phyloP scores from a whole-genome alignment of 2,329 filamentous ascomycete genomes.

The Fusarium virguliforme region DNA sequence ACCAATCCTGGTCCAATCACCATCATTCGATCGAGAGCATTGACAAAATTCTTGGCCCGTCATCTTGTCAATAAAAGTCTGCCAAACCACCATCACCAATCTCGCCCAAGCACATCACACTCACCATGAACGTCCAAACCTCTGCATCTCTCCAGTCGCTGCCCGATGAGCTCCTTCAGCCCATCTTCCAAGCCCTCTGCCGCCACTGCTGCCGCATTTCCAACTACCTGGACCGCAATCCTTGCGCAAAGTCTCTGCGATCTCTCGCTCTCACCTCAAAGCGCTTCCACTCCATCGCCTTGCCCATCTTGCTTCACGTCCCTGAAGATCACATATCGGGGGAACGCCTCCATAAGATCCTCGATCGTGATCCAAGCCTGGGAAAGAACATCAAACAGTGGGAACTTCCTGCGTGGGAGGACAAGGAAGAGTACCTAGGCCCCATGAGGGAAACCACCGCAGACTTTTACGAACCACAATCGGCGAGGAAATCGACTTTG shows the following conservation, averaged over 20 bases:
- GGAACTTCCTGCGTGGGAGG: background rate
- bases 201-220: background rate
- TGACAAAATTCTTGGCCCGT: background rate
- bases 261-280: background rate
- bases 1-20: background rate
- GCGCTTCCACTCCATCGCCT: background rate
- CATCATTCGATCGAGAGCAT: background rate
- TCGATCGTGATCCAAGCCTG: background rate
- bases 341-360: background rate
- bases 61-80: background rate
- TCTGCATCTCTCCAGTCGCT: background rate
- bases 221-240: background rate
- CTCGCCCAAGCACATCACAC: background rate
- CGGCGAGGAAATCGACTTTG: background rate
- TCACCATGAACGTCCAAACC: background rate
- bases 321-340: background rate
- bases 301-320: constrained; percentile 1
- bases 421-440: background rate
- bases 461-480: background rate
- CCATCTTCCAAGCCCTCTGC: background rate
- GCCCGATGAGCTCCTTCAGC: background rate
- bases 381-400: background rate
- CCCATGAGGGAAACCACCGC: background rate
- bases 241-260: background rate
- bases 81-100: background rate